A percentile compares a stretch with the other conserved stretches of the same genome.
Conservation (phyloP, 1,284 basidiomycete species). For the Cutaneotrichosporon sp. region DNA sequence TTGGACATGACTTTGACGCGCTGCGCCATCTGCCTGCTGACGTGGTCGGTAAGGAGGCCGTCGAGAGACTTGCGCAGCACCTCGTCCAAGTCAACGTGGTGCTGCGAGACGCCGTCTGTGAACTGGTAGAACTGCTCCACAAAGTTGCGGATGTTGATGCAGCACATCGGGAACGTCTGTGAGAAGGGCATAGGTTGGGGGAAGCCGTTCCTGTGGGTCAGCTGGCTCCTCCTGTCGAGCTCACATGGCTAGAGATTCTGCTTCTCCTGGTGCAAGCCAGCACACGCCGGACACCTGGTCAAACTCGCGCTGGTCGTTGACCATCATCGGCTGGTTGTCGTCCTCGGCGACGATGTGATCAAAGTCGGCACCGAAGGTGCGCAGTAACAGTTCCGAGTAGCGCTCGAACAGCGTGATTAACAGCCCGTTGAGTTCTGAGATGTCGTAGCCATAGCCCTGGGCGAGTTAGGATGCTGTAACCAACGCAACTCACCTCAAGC, state of each 20-base stretch:
- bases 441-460: conserved; percentile 83
- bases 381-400: conserved; percentile 80
- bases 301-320: conserved; percentile 70
- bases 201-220: conserved; percentile 61
- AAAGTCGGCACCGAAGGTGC: conserved; percentile 79
- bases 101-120: conserved; percentile 88
- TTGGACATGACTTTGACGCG: conserved; percentile 71
- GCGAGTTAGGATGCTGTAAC: conserved; percentile 12
- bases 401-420: conserved; percentile 87
- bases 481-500: conserved; percentile 67
- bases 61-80: conserved; percentile 92
- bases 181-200: conserved; percentile 91
- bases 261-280: conserved; percentile 76
- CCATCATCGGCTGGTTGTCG: conserved; percentile 88
- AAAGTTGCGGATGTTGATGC: conserved; percentile 91
- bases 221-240: conserved; percentile 31
- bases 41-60: conserved; percentile 75
- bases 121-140: conserved; percentile 97
- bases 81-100: conserved; percentile 89
- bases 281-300: conserved; percentile 77
- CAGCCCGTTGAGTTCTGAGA: conserved; percentile 77
- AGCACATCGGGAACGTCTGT: conserved; percentile 90
- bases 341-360: conserved; percentile 82
- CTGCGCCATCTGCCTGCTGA: conserved; percentile 73
- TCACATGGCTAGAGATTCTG: conserved; percentile 65